Base-by-base conservation (phyloP, 2,329 filamentous ascomycete species). In the Aschersonia sp. region DNA sequence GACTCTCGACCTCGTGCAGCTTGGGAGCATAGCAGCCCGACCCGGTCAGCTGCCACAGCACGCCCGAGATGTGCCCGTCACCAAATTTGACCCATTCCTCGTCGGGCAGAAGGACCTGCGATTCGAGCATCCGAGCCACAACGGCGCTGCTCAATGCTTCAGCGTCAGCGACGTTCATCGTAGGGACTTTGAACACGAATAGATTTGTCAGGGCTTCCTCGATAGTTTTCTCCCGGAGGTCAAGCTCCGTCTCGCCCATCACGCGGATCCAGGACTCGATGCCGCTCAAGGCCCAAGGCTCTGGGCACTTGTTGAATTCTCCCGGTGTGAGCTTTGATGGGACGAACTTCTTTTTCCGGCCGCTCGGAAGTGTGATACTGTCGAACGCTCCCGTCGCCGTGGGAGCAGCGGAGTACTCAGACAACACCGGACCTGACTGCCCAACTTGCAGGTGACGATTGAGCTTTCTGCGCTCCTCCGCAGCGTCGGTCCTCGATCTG, bases 31-130 rank as follows among this genome's bases (percentile, higher is more conserved):
- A 98, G 61, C 92, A 98, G 11, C 92, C 92, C 29, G 79, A 79
- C 6, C 89, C 88, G 4, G 89, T 95, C 45, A 98, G 71, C 62
- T 98, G 94, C 74, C 85, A 96, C 43, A 98, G 70, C 5, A 98
- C 89, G 48, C 92, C 94, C 29, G 85, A 89, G 58, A 97, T 79
- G 30, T 76, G 78, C 6, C 83, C 87, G 1, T 76, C 72, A 6
- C 87, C 85, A 60, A 97, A 89, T 60, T 94, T 96, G 54, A 98
- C 83, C 92, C 94, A 98, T 67, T 98, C 94, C 63, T 98, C 92
- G 35, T 96, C 90, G 11, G 83, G 81, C 5, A 94, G 71, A 33
- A 98, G 68, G 9, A 87, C 86, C 40, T 81, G 83, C 7, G 83
- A 79, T 30, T 78, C 74, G 54, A 90, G 77, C 86, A 98, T 92